A percentile compares a stretch with the other conserved stretches of the same genome.
Conservation (phyloP, 352 stramenopile species). For the Thraustotheca clavata region DNA sequence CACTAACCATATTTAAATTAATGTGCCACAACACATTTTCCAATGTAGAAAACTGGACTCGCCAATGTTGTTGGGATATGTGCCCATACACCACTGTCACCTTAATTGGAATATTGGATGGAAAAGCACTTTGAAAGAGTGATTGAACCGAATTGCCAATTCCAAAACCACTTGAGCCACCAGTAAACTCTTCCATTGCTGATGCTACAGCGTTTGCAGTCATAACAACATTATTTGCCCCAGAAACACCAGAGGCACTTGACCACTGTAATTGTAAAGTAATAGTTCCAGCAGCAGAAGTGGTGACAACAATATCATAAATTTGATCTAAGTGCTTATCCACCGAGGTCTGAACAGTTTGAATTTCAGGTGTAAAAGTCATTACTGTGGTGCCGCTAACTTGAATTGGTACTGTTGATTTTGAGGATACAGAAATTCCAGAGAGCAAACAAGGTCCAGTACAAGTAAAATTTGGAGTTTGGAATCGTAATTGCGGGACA, state of each 20-base stretch:
- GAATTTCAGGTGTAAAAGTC: neutral
- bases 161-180: neutral
- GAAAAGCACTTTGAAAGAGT: neutral
- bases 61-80: neutral
- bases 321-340: neutral
- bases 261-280: neutral
- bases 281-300: neutral
- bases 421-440: neutral
- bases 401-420: neutral
- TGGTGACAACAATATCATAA: neutral
- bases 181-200: neutral
- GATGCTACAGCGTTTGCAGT: neutral
- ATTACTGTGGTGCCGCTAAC: neutral
- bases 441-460: neutral
- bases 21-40: neutral
- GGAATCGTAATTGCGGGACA: neutral
- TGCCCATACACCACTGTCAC: neutral
- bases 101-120: neutral
- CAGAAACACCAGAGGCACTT: neutral
- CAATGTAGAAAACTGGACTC: neutral
- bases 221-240: neutral
- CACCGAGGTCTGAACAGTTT: neutral
- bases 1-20: neutral
- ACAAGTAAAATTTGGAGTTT: neutral
- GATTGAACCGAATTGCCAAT: constrained; percentile 10